A percentile compares a stretch with the other conserved stretches of the same genome.
Conservation (phyloP, 2,329 filamentous ascomycete species). For the Beauveria sp. region DNA sequence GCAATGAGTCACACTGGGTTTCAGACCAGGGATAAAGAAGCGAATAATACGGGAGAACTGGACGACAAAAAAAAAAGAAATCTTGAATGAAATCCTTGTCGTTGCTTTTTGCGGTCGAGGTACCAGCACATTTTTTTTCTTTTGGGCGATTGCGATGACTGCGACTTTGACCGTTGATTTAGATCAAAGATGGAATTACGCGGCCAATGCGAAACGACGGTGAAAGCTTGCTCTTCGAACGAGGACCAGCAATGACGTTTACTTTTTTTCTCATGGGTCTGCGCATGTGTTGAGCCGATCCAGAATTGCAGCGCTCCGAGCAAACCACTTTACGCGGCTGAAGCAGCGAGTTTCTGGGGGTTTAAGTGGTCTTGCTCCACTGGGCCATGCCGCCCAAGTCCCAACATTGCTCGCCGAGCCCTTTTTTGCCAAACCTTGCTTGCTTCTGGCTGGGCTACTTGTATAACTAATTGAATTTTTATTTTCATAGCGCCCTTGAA, state of each 20-base stretch:
- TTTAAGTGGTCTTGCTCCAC: background rate
- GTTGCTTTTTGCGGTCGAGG: background rate
- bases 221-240: background rate
- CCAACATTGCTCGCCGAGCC: background rate
- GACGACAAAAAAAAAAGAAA: background rate
- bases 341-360: slow-evolving; percentile 7
- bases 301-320: background rate
- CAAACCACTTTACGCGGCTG: slow-evolving; percentile 13
- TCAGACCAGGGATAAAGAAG: slow-evolving; percentile 1
- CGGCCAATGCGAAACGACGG: background rate
- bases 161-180: background rate
- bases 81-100: background rate
- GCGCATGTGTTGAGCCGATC: too few relatives aligned
- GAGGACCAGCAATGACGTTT: background rate
- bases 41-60: background rate
- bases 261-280: background rate
- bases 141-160: background rate
- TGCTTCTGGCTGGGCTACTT: background rate
- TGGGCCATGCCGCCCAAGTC: background rate
- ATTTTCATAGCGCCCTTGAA: background rate
- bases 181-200: background rate
- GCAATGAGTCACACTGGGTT: slow-evolving; percentile 11
- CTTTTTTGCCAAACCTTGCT: background rate
- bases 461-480: too few relatives aligned
- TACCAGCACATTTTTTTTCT: too few relatives aligned